Evolutionary conservation across 495 filamentous ascomycete species (phyloP).

Genomic region (Patellaria atrata): DNA sequence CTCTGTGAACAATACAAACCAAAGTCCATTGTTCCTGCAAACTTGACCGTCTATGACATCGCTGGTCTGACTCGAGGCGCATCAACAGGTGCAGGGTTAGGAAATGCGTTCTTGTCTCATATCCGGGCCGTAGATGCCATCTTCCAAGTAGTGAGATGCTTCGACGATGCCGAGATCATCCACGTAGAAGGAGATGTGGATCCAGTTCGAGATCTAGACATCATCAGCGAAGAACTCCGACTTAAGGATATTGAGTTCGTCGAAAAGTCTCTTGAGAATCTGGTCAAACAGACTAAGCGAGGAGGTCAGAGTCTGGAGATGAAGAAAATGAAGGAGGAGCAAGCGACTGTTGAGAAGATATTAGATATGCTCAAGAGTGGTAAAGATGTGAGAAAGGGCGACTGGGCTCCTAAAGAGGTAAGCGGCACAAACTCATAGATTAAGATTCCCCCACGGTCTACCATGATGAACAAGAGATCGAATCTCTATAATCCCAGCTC

Average conservation of each 20-base stretch:
- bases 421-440: conserved; percentile 26
- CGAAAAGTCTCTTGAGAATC: conserved; percentile 79
- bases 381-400: conserved; percentile 81
- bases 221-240: conserved; percentile 92
- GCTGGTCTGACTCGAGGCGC: conserved; percentile 92
- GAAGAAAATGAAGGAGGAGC: conserved; percentile 93
- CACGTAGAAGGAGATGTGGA: conserved; percentile 99
- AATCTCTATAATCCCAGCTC: conserved; percentile 98
- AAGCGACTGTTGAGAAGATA: conserved; percentile 81
- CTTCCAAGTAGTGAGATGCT: conserved; percentile 97
- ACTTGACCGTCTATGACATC: conserved; percentile 98
- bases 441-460: conserved; percentile 21
- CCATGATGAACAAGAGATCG: conserved; percentile 98
- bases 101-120: conserved; percentile 96
- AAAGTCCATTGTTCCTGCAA: conserved; percentile 88
- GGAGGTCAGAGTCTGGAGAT: conserved; percentile 95
- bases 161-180: conserved; percentile 99
- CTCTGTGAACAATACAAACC: conserved; percentile 91
- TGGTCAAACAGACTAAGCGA: conserved; percentile 83
- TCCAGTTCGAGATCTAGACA: conserved; percentile 81
- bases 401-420: conserved; percentile 95
- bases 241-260: conserved; percentile 99
- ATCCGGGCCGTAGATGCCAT: conserved; percentile 99
- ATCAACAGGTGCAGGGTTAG: conserved; percentile 92
- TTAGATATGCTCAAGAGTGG: conserved; percentile 67